Base-by-base conservation (phyloP, 192 early-diverging fungal genomes). In the Podila epicladia region DNA sequence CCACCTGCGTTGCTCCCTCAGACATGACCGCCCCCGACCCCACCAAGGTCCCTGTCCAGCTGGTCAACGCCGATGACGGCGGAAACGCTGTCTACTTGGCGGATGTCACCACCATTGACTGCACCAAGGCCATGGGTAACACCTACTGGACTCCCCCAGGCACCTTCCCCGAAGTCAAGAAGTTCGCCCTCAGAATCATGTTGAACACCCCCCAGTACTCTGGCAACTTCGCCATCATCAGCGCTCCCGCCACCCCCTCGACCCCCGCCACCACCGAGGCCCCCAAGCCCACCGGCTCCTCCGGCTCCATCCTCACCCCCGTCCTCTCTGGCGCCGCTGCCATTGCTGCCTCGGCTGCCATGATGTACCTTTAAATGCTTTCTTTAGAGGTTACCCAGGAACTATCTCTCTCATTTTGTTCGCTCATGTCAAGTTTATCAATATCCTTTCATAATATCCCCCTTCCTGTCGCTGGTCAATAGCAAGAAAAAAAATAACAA, bases 61-160 rank as follows among this genome's bases (percentile, higher is more conserved):
- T 79, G 61, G 28, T 79, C 8, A 58, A 79, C 31, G 13, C 69
- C 11, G 68, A 60, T 19, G 58, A 64, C 61, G 5, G 65, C 22
- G 29, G 28, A 29, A 48, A 53, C 51, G 59, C 65, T 19, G 60
- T 35, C 57, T 72, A 31, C 65, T 41, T 72, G 17, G 24, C 17
- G 0, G 37, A 35, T 2, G 37, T 79, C 53, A 37, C 59, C 22
- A 68, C 50, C 22, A 66, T 79, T 50, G 70, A 79, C 65, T 79
- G 76, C 76, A 37, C 69, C 63, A n/a, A 55, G 50, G 6, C 24
- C 65, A 13, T 31, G 49, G 76, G 70, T 33, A 72, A 79, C 68
- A 6, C 9, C 11, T 4, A 55, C 32, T 79, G 76, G 76, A 48
- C 24, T n/a, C 53, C 67, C 29, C 76, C 76, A 5, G 29, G 17